A percentile compares a stretch with the other conserved stretches of the same genome.
Evolutionary conservation across 768 basidiomycete species (phyloP).

Genomic region (Podaxis sp.): DNA sequence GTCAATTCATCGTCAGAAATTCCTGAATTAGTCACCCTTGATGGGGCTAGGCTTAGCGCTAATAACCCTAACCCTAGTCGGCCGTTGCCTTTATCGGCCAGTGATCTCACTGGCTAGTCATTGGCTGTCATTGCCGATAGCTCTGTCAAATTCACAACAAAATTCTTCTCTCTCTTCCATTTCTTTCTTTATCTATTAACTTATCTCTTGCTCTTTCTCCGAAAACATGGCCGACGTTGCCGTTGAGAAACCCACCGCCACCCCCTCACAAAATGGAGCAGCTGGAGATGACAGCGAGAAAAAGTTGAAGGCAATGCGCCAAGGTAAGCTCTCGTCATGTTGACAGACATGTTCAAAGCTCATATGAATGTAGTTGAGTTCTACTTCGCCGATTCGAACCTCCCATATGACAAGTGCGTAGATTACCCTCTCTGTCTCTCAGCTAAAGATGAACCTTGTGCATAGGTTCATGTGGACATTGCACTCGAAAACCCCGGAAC

Average conservation of each 20-base stretch:
- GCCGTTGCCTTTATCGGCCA: conserved; percentile 1
- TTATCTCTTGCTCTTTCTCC: conserved; percentile 21
- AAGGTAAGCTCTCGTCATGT: conserved; percentile 39
- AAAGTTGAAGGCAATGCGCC: conserved; percentile 48
- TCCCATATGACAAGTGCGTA: conserved; percentile 82
- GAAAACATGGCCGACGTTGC: conserved; percentile 27
- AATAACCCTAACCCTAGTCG: conserved; percentile 6
- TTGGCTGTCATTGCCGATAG: conserved; percentile 1
- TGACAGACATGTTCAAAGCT: not conserved
- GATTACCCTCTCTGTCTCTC: not conserved
- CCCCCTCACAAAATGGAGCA: conserved; percentile 15
- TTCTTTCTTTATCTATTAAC: conserved; percentile 14
- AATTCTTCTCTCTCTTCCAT: not conserved
- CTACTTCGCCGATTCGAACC: conserved; percentile 95
- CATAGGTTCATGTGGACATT: conserved; percentile 93
- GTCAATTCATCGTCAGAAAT: not conserved
- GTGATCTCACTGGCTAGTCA: conserved; percentile 4
- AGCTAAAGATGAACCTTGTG: not conserved
- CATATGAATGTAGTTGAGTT: conserved; percentile 69
- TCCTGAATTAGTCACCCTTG: not conserved
- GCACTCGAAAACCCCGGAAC: conserved; percentile 74
- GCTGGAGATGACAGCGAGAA: conserved; percentile 29
- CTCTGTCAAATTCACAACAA: not conserved
- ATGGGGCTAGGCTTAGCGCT: not conserved
- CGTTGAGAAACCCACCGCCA: conserved; percentile 21